A percentile compares a stretch with the other conserved stretches of the same genome.
Evolutionary conservation across 495 filamentous ascomycete genomes (phyloP).

Genomic region (Aspergillus carlsbadensis): DNA sequence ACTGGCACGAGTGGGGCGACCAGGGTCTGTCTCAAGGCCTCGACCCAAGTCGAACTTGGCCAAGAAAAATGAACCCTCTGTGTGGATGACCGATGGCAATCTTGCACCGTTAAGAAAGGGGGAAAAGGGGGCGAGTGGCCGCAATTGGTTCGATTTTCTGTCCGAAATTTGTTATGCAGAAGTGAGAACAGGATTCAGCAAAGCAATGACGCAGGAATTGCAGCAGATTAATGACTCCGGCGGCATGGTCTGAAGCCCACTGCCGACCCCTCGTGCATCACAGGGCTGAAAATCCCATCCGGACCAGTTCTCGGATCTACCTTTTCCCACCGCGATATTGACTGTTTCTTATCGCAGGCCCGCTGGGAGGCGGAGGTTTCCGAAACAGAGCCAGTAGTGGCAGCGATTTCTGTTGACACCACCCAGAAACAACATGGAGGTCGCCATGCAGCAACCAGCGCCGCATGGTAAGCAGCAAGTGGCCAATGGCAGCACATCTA

Average conservation of each 20-base stretch:
- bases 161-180: not conserved
- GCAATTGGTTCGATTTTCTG: slow-evolving; percentile 3
- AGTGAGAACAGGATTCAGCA: not conserved
- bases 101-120: not conserved
- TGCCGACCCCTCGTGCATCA: not conserved
- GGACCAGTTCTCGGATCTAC: not conserved
- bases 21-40: slow-evolving; percentile 18
- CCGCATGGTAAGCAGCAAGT: not conserved
- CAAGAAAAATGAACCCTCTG: slow-evolving; percentile 13
- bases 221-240: not conserved
- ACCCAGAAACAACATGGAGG: not conserved
- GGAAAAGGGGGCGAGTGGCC: not conserved
- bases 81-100: slow-evolving; percentile 5
- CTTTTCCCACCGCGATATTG: not conserved
- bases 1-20: slow-evolving; percentile 10
- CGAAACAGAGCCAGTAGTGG: not conserved
- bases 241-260: not conserved
- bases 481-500: not conserved
- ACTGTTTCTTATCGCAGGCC: not conserved
- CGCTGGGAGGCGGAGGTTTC: not conserved
- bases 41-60: slow-evolving; percentile 25
- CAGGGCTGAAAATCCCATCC: not conserved
- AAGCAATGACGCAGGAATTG: not conserved
- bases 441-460: not conserved
- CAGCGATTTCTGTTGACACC: not conserved